Evolutionary conservation across 768 basidiomycete genomes (phyloP).

Genomic region (Serendipita sp.): DNA sequence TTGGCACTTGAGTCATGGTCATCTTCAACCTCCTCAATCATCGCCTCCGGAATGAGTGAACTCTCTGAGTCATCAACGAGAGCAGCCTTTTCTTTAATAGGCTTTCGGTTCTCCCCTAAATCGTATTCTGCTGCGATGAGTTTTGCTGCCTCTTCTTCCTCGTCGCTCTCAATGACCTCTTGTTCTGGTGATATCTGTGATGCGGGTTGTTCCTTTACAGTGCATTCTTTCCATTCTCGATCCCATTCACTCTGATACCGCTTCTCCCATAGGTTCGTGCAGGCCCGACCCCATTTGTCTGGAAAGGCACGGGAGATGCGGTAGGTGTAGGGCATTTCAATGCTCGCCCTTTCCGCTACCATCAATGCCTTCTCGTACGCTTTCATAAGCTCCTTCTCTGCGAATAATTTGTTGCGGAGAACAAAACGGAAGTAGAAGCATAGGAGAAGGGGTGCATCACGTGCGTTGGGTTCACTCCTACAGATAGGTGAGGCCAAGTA

Average conservation of each 20-base stretch:
- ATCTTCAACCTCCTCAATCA: not conserved
- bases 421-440: slow-evolving; percentile 46
- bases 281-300: slow-evolving; percentile 35
- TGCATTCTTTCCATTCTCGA: not conserved
- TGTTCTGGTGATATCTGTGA: no score
- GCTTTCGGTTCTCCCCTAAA: not conserved
- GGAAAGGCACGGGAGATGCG: slow-evolving; percentile 32
- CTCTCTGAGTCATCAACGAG: not conserved
- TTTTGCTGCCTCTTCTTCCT: not conserved
- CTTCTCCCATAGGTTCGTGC: slow-evolving; percentile 30
- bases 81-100: not conserved
- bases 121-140: not conserved
- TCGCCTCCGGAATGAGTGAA: not conserved
- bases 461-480: slow-evolving; percentile 34
- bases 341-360: slow-evolving; percentile 26
- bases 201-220: not conserved
- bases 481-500: slow-evolving; percentile 5
- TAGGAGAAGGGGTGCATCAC: slow-evolving; percentile 36
- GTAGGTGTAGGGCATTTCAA: slow-evolving; percentile 37
- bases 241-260: not conserved
- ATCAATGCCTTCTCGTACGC: slow-evolving; percentile 32
- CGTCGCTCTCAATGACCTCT: not conserved
- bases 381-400: slow-evolving; percentile 30
- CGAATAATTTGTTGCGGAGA: slow-evolving; percentile 37
- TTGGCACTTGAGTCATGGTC: not conserved